phyloP scores from a whole-genome alignment of 2,329 filamentous ascomycete species.

The Cryphonectria radicalis region DNA sequence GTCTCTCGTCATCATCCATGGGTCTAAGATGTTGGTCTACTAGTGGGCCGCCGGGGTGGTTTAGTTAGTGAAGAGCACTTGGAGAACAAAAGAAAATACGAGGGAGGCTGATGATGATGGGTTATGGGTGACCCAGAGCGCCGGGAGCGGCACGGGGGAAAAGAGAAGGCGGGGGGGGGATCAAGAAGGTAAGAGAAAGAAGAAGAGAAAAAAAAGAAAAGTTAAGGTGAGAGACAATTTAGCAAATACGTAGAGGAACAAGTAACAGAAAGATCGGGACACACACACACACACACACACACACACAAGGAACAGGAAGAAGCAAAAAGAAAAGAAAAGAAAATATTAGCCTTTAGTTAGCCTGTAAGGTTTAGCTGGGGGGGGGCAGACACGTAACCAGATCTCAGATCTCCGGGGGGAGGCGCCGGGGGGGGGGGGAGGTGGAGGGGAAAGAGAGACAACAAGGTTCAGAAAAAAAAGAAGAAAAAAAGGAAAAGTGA shows the following conservation, averaged over 20 bases:
- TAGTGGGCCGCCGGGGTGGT: not conserved
- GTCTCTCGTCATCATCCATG: constrained; percentile 1
- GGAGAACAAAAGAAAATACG: not conserved
- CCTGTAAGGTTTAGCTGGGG: not conserved
- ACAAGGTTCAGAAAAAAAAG: not conserved
- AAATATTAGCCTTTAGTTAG: not conserved
- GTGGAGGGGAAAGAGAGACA: not conserved
- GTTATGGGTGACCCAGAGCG: not conserved
- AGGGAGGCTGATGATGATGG: constrained; percentile 1
- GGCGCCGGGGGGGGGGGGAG: not conserved
- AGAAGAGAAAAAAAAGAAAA: not conserved
- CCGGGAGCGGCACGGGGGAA: not conserved
- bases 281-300: not conserved
- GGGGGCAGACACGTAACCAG: not conserved
- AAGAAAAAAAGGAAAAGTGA: not conserved
- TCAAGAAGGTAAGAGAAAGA: not conserved
- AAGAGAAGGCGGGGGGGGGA: too few species aligned
- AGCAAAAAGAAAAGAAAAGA: not conserved
- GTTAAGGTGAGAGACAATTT: not conserved
- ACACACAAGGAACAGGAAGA: not conserved
- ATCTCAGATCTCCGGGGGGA: constrained; percentile 9
- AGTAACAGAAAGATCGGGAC: not conserved
- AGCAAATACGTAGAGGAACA: not conserved
- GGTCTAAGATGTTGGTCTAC: not conserved
- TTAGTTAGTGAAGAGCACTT: too few species aligned